Evolutionary conservation across 805 yeast species (phyloP), one percentile per base, ranked within the genome.

Genomic region (Candida anglica): DNA sequence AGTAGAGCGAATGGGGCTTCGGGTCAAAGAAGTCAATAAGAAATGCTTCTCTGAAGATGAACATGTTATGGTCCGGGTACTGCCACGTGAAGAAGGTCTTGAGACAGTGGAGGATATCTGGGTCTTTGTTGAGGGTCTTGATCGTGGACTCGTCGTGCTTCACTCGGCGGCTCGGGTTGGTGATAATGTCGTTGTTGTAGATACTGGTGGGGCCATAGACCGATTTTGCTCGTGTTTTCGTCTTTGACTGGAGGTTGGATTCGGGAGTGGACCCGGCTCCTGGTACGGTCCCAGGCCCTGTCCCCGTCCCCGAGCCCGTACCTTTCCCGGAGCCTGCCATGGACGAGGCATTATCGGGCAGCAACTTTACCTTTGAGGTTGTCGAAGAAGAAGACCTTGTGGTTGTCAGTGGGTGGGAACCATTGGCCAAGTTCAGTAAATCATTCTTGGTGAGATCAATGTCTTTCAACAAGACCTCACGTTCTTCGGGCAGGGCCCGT

Each of bases 1-100:
- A 78, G 51, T 77, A 78, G 26, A 71, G 60, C 27, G 71, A 63
- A 40, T 67, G 61, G 14, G 67, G 61, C 15, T 68, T 69, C 19
- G 81, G 80, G 45, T 74, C 67, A 51, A 77, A 77, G 49, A 78
- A 77, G 35, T 79, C 85, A 32, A 65, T 63, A 19, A 79, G 53
- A 45, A 79, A 78, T 11, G 80, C 75, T 42, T 79, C 86, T 38
- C 85, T 58, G 46, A 74, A 79, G n/a, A 79, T 66, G 44, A 77
- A 79, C 59, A 74, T 67, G 45, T 75, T 75, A 42, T 75, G 69
- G 40, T 78, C 84, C 3, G 84, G 84, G 42, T 79, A 79, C 40
- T 75, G 71, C 79, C 81, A 77, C n/a, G 67, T 69, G 50, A 77
- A 79, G 49, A 79, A 67, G n/a, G 66, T 50, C 43, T 62, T 56